Evolutionary conservation across 2,329 filamentous ascomycete species (phyloP), one percentile per base, ranked within the genome.

Genomic region (Trichothecium sympodiale): DNA sequence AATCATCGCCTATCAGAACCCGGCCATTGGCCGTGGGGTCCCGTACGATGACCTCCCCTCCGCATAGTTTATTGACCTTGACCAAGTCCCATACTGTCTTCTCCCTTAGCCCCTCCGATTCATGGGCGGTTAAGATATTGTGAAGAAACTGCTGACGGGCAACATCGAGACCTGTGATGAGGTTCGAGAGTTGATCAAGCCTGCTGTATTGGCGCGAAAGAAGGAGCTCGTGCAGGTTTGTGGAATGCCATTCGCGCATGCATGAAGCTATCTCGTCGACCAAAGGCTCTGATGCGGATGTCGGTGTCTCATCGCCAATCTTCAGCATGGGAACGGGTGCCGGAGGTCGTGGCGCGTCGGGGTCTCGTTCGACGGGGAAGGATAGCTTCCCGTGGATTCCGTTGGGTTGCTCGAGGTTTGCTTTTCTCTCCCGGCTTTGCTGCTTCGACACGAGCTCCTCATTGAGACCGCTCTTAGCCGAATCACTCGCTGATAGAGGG

Each of bases 251-350:
- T 69, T 98, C 91, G 47, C 91, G 77, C 43, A 98, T 63, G 55
- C 91, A 98, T 4, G 88, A 95, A 12, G 91, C 88, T 48, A 98
- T 96, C 57, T 98, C 91, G 59, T 98, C 91, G 17, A 98, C 88
- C 41, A 98, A 61, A 3, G 91, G 91, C 55, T 98, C 93, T 8
- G 83, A 79, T 13, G 75, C 69, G 5, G 87, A 95, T 0, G 86
- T 94, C 2, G 88, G 85, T 2, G 87, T 94, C 63, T 98, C 91
- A 52, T 98, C 91, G 39, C 91, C 91, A 54, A 98, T 89, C 58
- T 95, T 94, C 36, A 98, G 71, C 83, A 96, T 91, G 4, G 91
- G 91, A 8, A 98, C 88, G 0, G 91, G 91, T 9, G 93, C 93
- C 9, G 86, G 76, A 20, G 89, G 91, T 48, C 85, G 86, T 9